Conservation (phyloP, 495 filamentous ascomycete genomes). For the Niebla homalea region DNA sequence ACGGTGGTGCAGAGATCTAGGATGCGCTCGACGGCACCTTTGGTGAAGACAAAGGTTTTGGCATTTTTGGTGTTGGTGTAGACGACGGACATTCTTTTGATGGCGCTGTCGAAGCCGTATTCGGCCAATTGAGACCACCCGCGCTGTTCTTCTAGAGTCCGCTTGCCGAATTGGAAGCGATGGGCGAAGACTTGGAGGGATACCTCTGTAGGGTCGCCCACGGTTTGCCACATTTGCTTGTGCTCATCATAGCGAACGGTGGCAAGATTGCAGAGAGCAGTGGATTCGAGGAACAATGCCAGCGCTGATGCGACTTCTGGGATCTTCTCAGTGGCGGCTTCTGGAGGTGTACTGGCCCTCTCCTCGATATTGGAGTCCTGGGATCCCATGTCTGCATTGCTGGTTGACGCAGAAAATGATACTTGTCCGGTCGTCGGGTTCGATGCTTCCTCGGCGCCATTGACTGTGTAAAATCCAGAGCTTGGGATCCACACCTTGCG, state of each 20-base stretch:
- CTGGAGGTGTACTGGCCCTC: neutral
- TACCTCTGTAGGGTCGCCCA: constrained; percentile 75
- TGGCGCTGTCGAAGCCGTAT: constrained; percentile 67
- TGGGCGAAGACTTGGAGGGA: constrained; percentile 67
- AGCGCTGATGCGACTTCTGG: constrained; percentile 29
- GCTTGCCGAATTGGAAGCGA: constrained; percentile 51
- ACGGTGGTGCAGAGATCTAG: constrained; percentile 42
- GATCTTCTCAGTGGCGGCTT: constrained; percentile 20
- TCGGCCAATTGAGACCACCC: constrained; percentile 57
- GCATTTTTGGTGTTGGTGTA: constrained; percentile 30
- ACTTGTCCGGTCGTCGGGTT: constrained; percentile 46
- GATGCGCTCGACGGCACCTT: constrained; percentile 53
- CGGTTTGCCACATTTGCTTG: constrained; percentile 49
- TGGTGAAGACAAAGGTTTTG: constrained; percentile 46
- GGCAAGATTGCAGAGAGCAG: constrained; percentile 70
- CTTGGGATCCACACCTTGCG: constrained; percentile 69
- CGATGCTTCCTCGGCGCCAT: constrained; percentile 42
- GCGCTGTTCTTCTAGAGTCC: constrained; percentile 33
- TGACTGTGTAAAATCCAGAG: constrained; percentile 28
- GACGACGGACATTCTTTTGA: constrained; percentile 76
- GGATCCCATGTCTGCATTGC: neutral
- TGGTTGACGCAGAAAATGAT: constrained; percentile 27
- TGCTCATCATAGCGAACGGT: constrained; percentile 46
- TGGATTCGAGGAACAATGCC: constrained; percentile 50
- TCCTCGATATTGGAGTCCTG: neutral